These are phyloP conservation scores for Boletus semigastroideus DNA, from an alignment of 1,284 basidiomycete species.

Conservation along the genomic window DNA sequence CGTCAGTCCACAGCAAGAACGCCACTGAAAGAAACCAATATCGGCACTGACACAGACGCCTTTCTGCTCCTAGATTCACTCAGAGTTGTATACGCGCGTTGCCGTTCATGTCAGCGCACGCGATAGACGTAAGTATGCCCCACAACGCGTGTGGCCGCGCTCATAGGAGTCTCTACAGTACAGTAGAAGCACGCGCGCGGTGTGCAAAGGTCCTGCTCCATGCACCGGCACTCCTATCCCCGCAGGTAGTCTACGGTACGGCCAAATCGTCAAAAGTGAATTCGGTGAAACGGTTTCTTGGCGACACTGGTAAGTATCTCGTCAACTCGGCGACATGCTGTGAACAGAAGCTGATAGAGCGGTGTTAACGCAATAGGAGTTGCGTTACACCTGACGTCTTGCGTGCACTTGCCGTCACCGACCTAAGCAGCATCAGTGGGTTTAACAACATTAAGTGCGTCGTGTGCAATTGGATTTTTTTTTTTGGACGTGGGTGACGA, in stretches of 20 bases:
- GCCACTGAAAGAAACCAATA: background rate
- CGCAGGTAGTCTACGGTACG: conserved; percentile 62
- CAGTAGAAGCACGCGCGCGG: conserved; percentile 63
- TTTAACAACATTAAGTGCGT: conserved; percentile 53
- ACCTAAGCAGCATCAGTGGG: conserved; percentile 47
- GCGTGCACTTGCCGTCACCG: conserved; percentile 43
- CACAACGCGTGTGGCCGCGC: background rate
- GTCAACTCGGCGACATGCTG: conserved; percentile 8
- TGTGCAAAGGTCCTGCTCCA: conserved; percentile 61
- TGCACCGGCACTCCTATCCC: conserved; percentile 57
- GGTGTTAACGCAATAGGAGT: conserved; percentile 46
- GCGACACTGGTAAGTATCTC: conserved; percentile 62
- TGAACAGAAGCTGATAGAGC: conserved; percentile 15
- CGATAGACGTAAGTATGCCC: conserved; percentile 42
- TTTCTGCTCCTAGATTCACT: too few relatives aligned
- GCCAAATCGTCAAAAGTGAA: conserved; percentile 42
- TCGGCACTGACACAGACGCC: background rate
- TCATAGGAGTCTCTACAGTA: conserved; percentile 46
- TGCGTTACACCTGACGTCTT: conserved; percentile 66
- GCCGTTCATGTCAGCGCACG: conserved; percentile 33
- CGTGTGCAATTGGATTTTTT: background rate
- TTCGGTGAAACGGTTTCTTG: conserved; percentile 67
- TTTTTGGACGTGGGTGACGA: background rate
- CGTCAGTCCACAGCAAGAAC: background rate
- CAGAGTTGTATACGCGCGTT: background rate